phyloP scores from a whole-genome alignment of 2,329 filamentous ascomycete species.

The Rhinocladiella similis region DNA sequence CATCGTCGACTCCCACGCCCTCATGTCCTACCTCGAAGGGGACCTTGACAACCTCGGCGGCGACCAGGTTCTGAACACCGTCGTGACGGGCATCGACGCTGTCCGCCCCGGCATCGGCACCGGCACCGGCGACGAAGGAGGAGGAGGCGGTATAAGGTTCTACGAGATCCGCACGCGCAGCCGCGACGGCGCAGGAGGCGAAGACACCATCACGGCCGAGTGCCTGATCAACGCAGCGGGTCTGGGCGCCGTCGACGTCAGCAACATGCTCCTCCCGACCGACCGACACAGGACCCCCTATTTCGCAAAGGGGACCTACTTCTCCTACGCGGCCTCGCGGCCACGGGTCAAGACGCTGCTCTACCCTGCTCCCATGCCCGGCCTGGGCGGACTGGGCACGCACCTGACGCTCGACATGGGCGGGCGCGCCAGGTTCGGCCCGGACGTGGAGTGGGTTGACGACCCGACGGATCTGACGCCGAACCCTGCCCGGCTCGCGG shows the following conservation, averaged over 20 bases:
- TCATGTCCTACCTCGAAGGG: constrained; percentile 80
- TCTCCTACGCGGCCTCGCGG: constrained; percentile 69
- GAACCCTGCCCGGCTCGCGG: constrained; percentile 60
- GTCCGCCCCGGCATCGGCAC: not conserved
- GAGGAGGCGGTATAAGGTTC: not conserved
- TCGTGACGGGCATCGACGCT: constrained; percentile 59
- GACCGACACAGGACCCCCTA: constrained; percentile 61
- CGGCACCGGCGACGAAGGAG: constrained; percentile 50
- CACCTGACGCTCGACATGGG: constrained; percentile 89
- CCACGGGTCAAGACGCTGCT: constrained; percentile 73
- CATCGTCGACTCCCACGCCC: constrained; percentile 81
- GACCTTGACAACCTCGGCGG: constrained; percentile 76
- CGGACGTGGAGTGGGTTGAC: constrained; percentile 89
- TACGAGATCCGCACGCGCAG: constrained; percentile 66
- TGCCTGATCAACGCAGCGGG: constrained; percentile 85
- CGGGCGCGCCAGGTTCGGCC: constrained; percentile 85
- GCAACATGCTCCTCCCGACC: constrained; percentile 75
- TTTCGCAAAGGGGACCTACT: constrained; percentile 96
- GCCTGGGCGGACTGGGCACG: constrained; percentile 84
- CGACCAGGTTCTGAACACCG: constrained; percentile 67
- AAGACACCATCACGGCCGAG: constrained; percentile 66
- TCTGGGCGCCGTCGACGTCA: constrained; percentile 70
- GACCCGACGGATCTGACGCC: constrained; percentile 72
- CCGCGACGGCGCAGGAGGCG: constrained; percentile 33
- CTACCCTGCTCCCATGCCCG: constrained; percentile 83